Percentiles rank a stretch among this genome's conserved stretches.
phyloP scores from a whole-genome alignment of 2,329 filamentous ascomycete genomes.

The Blastomyces silverae region DNA sequence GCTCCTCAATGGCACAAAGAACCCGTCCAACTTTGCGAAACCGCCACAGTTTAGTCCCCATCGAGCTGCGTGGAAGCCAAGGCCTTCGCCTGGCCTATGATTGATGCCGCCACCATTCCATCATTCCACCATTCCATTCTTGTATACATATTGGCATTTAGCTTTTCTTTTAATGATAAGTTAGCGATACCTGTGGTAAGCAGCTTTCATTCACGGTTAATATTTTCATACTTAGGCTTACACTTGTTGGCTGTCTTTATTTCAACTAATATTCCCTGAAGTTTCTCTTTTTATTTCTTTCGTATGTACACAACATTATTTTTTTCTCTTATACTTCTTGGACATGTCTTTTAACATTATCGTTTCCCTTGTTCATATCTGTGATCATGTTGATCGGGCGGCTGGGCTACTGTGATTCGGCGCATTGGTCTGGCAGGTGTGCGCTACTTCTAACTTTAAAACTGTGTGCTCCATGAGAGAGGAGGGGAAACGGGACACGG shows the following conservation, averaged over 20 bases:
- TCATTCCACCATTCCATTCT: neutral
- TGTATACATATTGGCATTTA: neutral
- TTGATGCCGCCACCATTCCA: neutral
- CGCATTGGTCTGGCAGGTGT: neutral
- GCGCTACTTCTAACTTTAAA: neutral
- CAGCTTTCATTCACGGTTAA: conserved; percentile 1
- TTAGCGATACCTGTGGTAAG: neutral
- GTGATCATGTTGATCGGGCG: neutral
- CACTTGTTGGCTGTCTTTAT: neutral
- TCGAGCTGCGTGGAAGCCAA: conserved; percentile 20
- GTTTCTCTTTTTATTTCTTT: neutral
- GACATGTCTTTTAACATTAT: neutral
- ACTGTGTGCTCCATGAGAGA: neutral
- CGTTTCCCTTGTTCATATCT: neutral
- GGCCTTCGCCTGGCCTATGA: conserved; percentile 17
- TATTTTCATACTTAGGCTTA: neutral
- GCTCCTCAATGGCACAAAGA: conserved; percentile 27
- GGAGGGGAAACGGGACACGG: neutral
- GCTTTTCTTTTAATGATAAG: conserved; percentile 3
- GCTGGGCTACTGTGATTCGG: neutral
- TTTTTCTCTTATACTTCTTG: neutral
- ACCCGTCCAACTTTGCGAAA: conserved; percentile 11
- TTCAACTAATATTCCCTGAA: neutral
- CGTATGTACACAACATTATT: no score
- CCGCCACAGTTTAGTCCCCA: conserved; percentile 16